Percentiles rank a stretch among this genome's conserved stretches.
These are phyloP conservation scores for Turritis glabra DNA, from an alignment of 345 rosid species.

Conservation along the genomic window DNA sequence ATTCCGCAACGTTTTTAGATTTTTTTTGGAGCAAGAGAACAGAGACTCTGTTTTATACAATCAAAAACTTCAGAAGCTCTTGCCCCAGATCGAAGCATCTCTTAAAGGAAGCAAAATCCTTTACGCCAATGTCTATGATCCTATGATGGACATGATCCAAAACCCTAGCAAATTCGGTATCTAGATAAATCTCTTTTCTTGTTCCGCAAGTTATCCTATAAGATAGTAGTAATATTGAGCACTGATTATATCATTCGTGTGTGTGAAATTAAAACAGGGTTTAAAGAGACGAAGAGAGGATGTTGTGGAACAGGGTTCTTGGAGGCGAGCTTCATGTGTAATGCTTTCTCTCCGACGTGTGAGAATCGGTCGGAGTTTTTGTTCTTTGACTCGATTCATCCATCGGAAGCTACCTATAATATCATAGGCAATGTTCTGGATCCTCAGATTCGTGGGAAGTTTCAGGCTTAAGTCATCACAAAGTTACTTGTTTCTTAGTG, in stretches of 20 bases:
- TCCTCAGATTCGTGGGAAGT: slow-evolving; percentile 2
- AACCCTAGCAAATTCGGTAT: slow-evolving; percentile 52
- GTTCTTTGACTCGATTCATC: slow-evolving; percentile 61
- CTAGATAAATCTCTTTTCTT: slow-evolving; percentile 6
- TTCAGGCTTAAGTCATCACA: slow-evolving; percentile 15
- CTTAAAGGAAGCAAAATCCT: slow-evolving; percentile 48
- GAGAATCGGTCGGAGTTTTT: slow-evolving; percentile 38
- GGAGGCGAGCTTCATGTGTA: slow-evolving; percentile 47
- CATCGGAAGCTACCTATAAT: slow-evolving; percentile 44
- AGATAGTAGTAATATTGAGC: not conserved
- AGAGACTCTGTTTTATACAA: slow-evolving; percentile 50
- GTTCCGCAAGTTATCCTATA: not conserved
- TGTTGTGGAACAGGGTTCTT: slow-evolving; percentile 52
- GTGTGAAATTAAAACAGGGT: slow-evolving; percentile 37
- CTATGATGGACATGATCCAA: slow-evolving; percentile 44
- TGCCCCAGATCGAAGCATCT: slow-evolving; percentile 36
- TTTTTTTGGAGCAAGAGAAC: slow-evolving; percentile 52
- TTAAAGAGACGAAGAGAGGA: slow-evolving; percentile 44
- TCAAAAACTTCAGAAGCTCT: slow-evolving; percentile 42
- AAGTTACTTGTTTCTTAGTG: not conserved
- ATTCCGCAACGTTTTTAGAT: slow-evolving; percentile 11
- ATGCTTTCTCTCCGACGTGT: slow-evolving; percentile 38
- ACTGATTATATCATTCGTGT: not conserved
- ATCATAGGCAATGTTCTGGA: slow-evolving; percentile 12
- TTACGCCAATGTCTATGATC: slow-evolving; percentile 43